Evolutionary conservation across 371 early-diverging fungal genomes (phyloP).

Genomic region (Rhizopus delemar): DNA sequence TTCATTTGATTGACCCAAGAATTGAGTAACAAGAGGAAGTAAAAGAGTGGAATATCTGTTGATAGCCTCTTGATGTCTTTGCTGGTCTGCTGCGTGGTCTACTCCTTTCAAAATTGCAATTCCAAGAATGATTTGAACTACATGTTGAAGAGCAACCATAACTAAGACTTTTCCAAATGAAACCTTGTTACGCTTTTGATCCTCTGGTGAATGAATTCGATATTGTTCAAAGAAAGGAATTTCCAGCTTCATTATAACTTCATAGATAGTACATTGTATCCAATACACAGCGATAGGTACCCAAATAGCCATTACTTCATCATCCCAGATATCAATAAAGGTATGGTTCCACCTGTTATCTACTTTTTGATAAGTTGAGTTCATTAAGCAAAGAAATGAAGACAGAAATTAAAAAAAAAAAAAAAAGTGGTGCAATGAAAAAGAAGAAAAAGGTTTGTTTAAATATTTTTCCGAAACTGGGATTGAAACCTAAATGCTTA

Average conservation of each 20-base stretch:
- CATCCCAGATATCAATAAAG: conserved; percentile 35
- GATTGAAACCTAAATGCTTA: no score
- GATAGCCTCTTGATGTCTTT: conserved; percentile 15
- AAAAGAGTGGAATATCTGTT: conserved; percentile 7
- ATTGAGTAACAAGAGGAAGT: neutral
- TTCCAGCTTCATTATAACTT: conserved; percentile 56
- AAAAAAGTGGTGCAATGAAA: conserved; percentile 13
- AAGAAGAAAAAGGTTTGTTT: no score
- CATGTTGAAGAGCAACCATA: conserved; percentile 57
- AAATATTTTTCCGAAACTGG: no score
- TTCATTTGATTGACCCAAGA: conserved; percentile 9
- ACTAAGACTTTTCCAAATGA: conserved; percentile 54
- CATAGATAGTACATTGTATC: conserved; percentile 63
- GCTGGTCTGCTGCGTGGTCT: conserved; percentile 19
- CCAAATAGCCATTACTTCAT: conserved; percentile 58
- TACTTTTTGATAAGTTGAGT: neutral
- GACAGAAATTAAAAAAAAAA: conserved; percentile 6
- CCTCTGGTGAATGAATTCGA: conserved; percentile 64
- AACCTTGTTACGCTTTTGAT: conserved; percentile 62
- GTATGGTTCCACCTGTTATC: neutral
- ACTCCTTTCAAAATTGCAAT: conserved; percentile 25
- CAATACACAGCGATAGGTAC: conserved; percentile 69
- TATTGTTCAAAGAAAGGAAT: conserved; percentile 71
- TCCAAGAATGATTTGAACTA: conserved; percentile 42
- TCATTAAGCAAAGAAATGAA: neutral